Conservation (phyloP, 2,329 filamentous ascomycete genomes). For the Cercospora canescens region DNA sequence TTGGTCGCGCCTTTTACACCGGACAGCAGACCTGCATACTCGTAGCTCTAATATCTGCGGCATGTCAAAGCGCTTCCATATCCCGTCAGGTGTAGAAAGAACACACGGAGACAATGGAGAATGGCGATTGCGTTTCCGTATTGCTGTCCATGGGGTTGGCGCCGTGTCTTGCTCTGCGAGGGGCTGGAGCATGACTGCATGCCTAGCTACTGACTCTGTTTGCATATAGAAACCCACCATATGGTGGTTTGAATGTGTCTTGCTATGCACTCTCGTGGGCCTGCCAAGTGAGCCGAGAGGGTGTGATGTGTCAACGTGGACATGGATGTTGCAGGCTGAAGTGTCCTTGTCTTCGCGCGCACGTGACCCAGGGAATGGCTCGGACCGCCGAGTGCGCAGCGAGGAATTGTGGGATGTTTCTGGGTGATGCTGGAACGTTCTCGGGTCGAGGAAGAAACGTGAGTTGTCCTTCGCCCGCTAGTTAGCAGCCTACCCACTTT, state of each 20-base stretch:
- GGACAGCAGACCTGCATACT: no score
- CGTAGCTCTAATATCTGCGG: no score
- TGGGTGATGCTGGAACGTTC: constrained; percentile 2
- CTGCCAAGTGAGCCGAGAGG: not conserved
- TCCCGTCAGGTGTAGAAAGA: no score
- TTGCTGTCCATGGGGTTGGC: no score
- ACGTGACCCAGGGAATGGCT: not conserved
- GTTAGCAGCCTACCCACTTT: not conserved
- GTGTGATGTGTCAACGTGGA: not conserved
- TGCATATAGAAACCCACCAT: not conserved
- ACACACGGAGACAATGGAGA: no score
- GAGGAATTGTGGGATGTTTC: not conserved
- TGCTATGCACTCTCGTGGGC: not conserved
- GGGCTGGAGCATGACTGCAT: not conserved
- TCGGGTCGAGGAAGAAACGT: not conserved
- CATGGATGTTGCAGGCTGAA: not conserved
- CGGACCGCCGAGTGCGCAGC: not conserved
- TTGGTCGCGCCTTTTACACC: no score
- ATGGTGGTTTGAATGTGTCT: not conserved
- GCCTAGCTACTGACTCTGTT: not conserved
- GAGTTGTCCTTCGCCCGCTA: not conserved
- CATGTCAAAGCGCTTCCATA: no score
- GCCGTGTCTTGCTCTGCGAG: not conserved
- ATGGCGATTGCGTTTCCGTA: no score
- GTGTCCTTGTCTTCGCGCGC: not conserved